Evolutionary conservation across 257 asterid genomes (phyloP), one percentile per base, ranked within the genome.

Genomic region (Capsicum rhomboideum): DNA sequence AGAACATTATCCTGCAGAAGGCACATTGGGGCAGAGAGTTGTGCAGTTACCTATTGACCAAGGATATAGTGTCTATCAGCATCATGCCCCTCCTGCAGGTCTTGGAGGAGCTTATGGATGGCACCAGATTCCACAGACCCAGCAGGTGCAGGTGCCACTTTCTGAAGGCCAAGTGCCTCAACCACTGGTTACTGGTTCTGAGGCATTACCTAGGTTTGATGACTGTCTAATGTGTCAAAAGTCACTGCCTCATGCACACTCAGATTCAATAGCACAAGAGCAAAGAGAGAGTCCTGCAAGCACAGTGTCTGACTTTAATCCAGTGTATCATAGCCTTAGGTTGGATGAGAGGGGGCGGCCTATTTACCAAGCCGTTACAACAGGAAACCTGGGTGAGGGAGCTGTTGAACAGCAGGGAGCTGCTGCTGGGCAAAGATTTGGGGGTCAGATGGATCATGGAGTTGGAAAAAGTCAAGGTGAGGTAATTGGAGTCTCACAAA

Each of bases 241-340:
- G 87, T 91, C 93, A 75, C 84, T 97, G 87, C 99, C 99, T 21
- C 99, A 95, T 89, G 98, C 98, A 87, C 99, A 97, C 85, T 97
- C 99, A 34, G 99, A 97, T 84, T 86, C 99, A 53, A 28, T 90
- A 61, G 97, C 93, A 83, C 97, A 90, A 81, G 95, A 91, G 58
- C 89, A 82, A 52, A 91, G 85, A 83, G 94, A 85, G 54, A 90
- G 87, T 89, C 90, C 93, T 69, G 86, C 88, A 31, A 87, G 93
- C 87, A 78, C 85, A 34, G 14, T 84, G 44, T 59, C 93, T 58
- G 97, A 93, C 54, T 71, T 88, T 23, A 92, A 87, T 84, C 83
- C 97, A 20, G 61, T 85, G 72, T 86, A 88, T 89, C 90, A 83
- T 52, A 94, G 96, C 86, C 92, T 93, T 79, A 87, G 79, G 12